Evolutionary conservation across 148 eudicot genomes (phyloP).

Genomic region (Spergularia marina): DNA sequence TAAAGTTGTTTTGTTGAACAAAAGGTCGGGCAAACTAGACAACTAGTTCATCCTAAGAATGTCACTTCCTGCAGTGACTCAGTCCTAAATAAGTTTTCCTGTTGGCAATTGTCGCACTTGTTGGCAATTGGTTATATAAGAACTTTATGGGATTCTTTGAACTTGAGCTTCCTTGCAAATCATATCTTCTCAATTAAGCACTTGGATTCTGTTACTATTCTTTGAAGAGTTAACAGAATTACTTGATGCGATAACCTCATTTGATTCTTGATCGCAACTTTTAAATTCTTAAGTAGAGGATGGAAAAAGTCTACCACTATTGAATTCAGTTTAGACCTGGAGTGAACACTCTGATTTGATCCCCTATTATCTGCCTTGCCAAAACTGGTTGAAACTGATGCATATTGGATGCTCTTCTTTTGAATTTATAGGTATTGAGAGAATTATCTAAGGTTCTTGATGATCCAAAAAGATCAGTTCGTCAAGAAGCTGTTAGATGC

Average conservation of each 20-base stretch:
- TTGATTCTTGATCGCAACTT: not conserved
- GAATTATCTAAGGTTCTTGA: constrained; percentile 71
- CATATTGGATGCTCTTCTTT: not conserved
- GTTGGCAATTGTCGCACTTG: no score
- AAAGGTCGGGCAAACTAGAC: no score
- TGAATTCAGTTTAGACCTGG: constrained; percentile 1
- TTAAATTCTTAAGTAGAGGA: not conserved
- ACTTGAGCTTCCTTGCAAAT: not conserved
- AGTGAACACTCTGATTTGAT: not conserved
- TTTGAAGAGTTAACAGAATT: not conserved
- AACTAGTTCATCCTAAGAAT: no score
- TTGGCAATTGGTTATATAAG: not conserved
- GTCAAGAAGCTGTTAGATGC: constrained; percentile 93
- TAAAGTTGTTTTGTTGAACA: not conserved
- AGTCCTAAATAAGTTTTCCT: no score
- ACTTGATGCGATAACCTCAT: not conserved
- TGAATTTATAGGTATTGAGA: constrained; percentile 52
- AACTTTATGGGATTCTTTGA: not conserved
- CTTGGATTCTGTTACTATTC: not conserved
- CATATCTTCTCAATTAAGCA: not conserved
- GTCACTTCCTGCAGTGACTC: no score
- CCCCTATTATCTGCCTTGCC: not conserved
- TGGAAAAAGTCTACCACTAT: not conserved
- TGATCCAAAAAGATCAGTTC: constrained; percentile 87
- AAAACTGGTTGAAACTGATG: not conserved